Conservation (phyloP, 495 filamentous ascomycete genomes). For the Aspergillus kassunensis region DNA sequence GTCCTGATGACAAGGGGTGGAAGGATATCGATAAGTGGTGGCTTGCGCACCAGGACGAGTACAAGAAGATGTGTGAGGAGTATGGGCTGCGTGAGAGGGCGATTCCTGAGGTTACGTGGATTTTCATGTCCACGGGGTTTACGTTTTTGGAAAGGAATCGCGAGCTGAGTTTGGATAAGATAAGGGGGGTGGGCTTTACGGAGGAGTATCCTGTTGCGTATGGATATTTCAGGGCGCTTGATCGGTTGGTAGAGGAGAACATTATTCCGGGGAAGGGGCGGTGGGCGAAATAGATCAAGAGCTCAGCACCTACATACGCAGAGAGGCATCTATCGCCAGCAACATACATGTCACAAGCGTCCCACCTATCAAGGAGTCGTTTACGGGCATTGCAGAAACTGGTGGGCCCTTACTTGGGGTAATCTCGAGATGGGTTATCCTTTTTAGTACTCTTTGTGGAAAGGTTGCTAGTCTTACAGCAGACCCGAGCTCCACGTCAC, state of each 20-base stretch:
- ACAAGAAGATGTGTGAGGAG: conserved; percentile 4
- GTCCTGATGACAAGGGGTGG: neutral
- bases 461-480: too few relatives aligned
- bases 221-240: conserved; percentile 10
- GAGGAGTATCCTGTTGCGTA: conserved; percentile 17
- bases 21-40: conserved; percentile 8
- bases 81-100: neutral
- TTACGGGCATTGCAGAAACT: too few relatives aligned
- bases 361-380: too few relatives aligned
- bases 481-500: too few relatives aligned
- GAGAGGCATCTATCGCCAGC: too few relatives aligned
- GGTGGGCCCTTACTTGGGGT: too few relatives aligned
- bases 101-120: conserved; percentile 14
- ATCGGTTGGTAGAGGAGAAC: conserved; percentile 7
- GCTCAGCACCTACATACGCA: too few relatives aligned
- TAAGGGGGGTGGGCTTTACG: conserved; percentile 14
- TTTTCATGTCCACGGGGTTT: conserved; percentile 11
- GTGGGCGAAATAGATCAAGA: too few relatives aligned
- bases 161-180: conserved; percentile 19
- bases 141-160: conserved; percentile 15
- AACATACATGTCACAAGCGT: too few relatives aligned
- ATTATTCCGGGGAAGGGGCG: neutral
- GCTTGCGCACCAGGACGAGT: conserved; percentile 7
- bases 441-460: too few relatives aligned
- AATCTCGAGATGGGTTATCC: too few relatives aligned